phyloP scores from a whole-genome alignment of 805 yeast genomes.

The Candida khao-thaluensis region DNA sequence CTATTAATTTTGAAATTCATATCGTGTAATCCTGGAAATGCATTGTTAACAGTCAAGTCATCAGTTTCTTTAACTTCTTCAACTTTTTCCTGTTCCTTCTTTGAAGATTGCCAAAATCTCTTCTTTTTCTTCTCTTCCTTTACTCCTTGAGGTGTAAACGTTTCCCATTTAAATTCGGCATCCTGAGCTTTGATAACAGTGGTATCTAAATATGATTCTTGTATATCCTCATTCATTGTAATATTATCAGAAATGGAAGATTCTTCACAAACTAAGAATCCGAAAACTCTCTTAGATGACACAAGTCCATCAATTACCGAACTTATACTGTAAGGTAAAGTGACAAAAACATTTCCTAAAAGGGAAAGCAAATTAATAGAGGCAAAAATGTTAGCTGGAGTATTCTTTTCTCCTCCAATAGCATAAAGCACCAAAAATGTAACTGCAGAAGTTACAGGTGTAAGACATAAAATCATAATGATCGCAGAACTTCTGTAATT shows the following conservation, averaged over 20 bases:
- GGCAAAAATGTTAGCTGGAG: slow-evolving; percentile 65
- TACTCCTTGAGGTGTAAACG: slow-evolving; percentile 15
- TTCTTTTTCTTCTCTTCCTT: slow-evolving; percentile 3
- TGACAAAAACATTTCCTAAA: slow-evolving; percentile 58
- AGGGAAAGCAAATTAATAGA: slow-evolving; percentile 66
- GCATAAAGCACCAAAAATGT: slow-evolving; percentile 40
- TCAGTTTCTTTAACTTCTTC: slow-evolving; percentile 3
- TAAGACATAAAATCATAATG: slow-evolving; percentile 64
- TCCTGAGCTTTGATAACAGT: slow-evolving; percentile 19
- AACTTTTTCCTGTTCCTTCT: slow-evolving; percentile 7
- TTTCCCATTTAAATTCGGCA: slow-evolving; percentile 30
- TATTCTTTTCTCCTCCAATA: slow-evolving; percentile 24
- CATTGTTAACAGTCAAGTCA: neutral
- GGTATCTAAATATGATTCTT: slow-evolving; percentile 13
- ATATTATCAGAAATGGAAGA: slow-evolving; percentile 24
- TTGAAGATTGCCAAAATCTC: slow-evolving; percentile 2
- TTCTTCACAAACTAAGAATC: slow-evolving; percentile 48
- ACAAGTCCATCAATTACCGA: slow-evolving; percentile 65
- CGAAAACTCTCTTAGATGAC: slow-evolving; percentile 58
- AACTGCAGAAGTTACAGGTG: slow-evolving; percentile 69
- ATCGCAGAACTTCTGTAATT: slow-evolving; percentile 57
- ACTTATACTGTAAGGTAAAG: slow-evolving; percentile 68
- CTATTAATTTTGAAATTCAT: slow-evolving; percentile 24
- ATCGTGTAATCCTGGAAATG: slow-evolving; percentile 26
- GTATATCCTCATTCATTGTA: slow-evolving; percentile 15